These are phyloP conservation scores for Ganoderma boninense DNA, from an alignment of 1,284 basidiomycete genomes.

Conservation along the genomic window DNA sequence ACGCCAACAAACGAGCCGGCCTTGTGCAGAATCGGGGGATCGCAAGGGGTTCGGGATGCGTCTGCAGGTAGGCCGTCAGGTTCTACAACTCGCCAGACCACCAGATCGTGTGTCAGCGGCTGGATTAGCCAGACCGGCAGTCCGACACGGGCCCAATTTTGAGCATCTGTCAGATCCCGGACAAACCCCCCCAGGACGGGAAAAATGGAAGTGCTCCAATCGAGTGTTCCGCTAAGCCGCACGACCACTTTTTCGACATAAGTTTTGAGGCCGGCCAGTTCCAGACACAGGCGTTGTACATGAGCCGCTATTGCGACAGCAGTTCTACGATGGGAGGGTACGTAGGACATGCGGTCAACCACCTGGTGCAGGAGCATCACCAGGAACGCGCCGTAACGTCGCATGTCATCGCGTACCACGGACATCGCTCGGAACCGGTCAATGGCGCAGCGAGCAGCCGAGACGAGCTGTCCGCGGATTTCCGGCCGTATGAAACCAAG, in stretches of 20 bases:
- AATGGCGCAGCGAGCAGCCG: not conserved
- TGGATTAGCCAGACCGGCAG: constrained; percentile 12
- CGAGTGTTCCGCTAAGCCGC: not conserved
- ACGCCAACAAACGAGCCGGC: not conserved
- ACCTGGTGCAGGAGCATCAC: not conserved
- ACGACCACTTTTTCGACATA: not conserved
- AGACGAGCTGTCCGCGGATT: not conserved
- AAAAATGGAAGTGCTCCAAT: not conserved
- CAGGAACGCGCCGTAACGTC: not conserved
- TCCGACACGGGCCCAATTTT: not conserved
- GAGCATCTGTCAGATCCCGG: not conserved
- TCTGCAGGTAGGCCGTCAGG: not conserved
- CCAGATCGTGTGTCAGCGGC: not conserved
- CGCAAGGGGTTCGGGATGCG: not conserved
- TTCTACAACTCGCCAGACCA: constrained; percentile 2
- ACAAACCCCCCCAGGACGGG: constrained; percentile 7
- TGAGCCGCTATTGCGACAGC: constrained; percentile 8
- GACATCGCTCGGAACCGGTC: not conserved
- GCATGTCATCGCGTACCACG: not conserved
- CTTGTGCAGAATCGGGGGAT: constrained; percentile 6
- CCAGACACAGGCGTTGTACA: constrained; percentile 12
- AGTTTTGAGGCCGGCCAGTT: constrained; percentile 2
- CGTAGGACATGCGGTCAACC: constrained; percentile 2
- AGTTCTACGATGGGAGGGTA: not conserved
- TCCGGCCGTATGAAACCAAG: constrained; percentile 5